Evolutionary conservation across 345 rosid species (phyloP), one percentile per base, ranked within the genome.

Genomic region (Stellera chamaejasme): DNA sequence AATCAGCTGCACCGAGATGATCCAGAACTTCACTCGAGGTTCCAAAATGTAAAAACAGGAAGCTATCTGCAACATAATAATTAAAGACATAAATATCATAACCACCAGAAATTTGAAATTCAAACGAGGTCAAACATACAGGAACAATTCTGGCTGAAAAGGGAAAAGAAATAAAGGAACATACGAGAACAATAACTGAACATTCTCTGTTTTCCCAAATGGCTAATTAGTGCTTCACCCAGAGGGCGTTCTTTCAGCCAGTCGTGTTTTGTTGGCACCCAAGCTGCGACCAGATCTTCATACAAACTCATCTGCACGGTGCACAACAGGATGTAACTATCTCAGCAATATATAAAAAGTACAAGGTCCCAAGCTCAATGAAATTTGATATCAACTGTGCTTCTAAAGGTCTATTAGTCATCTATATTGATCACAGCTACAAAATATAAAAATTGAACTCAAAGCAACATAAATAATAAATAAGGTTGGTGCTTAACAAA

Each of bases 11-110:
- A 61, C 85, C 79, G 56, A 93, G 81, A 77, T 93, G 99, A 66
- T 93, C 99, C 80, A 93, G 54, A 44, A 93, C 88, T 72, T 93
- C 99, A 62, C 91, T 85, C 55, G 99, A 93, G 65, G 99, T 88
- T 75, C 99, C 99, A 74, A 89, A 89, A 72, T 93, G 99, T 69
- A 88, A 72, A 77, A 92, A 92, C 50, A 74, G 68, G 58, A 88
- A 73, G 48, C 86, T 86, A 87, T 79, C 99, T 89, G 91, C 71
- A 77, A 55, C 42, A 56, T 63, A 56, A 69, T 55, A 67, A 67
- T 23, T 36, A 32, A 53, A 54, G 55, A 39, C 48, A 39, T 51
- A 46, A 2, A 60, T 28, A 55, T 54, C 45, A 67, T 50, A 48
- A 25, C 39, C 48, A 23, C 4, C 12, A 42, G 43, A 47, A 45